Evolutionary conservation across 208 protist genomes (phyloP), one percentile per base, ranked within the genome.

Genomic region (Crithidia fasciculata): DNA sequence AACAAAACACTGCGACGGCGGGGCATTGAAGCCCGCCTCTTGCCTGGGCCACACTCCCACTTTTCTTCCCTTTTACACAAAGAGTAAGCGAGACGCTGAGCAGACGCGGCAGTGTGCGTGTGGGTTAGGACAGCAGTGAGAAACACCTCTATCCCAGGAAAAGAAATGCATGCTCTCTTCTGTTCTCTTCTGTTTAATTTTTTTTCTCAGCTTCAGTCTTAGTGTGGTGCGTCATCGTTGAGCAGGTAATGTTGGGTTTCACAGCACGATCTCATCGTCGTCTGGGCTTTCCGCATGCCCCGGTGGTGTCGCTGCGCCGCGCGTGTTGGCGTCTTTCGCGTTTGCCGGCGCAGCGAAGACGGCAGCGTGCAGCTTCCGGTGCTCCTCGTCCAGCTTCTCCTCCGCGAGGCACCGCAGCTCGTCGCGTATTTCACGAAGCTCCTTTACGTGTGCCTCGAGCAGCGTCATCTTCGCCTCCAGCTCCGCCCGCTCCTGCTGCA

Each of bases 391-490:
- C 10, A 68, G 19, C 47, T 67, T 58, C 40, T n/a, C 28, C 64
- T 81, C 65, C 36, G 74, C 37, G 19, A 95, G 63, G 72, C 84
- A 50, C 5, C 87, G 78, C 50, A 96, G 91, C 10, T 94, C 88
- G 6, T 96, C 87, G 3, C 92, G 86, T 13, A 96, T 76, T 6
- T 50, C 13, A 5, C 80, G 76, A 57, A 95, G 76, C 53, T 94
- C 78, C 2, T 73, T 70, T 9, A 96, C 75, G 54, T 80, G 81
- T 13, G 55, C 47, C 39, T 96, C 90, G n/a, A 96, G 75, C 43
- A 73, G 64, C 37, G 66, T 54, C 50, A 90, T 65, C 18, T 81
- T 76, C 43, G 45, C 50, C 43, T 91, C 82, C 50, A 95, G 73
- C 16, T 76, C 56, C 12, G 54, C 56, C 36, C 92, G 78, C 72